Base-by-base conservation (phyloP, 169 alveolate species). In the Eimeria necatrix region DNA sequence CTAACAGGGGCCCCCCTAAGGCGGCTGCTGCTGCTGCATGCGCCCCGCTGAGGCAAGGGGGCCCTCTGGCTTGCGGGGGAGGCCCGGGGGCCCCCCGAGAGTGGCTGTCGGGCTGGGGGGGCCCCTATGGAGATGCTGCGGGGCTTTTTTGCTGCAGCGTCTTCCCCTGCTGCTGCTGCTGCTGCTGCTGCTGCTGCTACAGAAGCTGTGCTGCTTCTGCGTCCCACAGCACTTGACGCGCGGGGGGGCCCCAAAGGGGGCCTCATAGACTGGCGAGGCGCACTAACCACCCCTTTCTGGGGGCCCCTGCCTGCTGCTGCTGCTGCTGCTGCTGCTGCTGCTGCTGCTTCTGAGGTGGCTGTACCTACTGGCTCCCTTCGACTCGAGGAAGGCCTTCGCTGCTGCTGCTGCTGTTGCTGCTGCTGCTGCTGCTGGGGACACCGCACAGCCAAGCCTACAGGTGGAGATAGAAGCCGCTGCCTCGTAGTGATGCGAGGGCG, bases 51-150 rank as follows among this genome's bases (percentile, higher is more conserved):
- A 14, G 64, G 76, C 76, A 14, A 5, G 41, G 76, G 18, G 26
- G 14, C 76, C 26, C 76, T 20, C 26, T 9, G 26, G 26, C 41
- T 8, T 9, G 76, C 9, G 76, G 18, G 76, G 41, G 41, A 64
- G 76, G 76, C 76, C 26, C 14, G 9, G 76, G 76, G 20, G 26
- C 18, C 41, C 26, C 76, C 76, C 5, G 26, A 5, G 76, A 9
- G 14, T 56, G n/a, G n/a, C n/a, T n/a, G n/a, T n/a, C n/a, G n/a
- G n/a, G n/a, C n/a, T n/a, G 64, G 5, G 20, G 20, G 76, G 41
- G 41, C 76, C 26, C 76, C 76, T 9, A 8, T 64, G 41, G 76
- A 64, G 26, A n/a, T 64, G 26, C 76, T 64, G 76, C 76, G 76
- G 9, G 9, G 76, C 76, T 20, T 64, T 10, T 24, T 14, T 5